Conservation (phyloP, 257 asterid species). For the Solanum appendiculatum region DNA sequence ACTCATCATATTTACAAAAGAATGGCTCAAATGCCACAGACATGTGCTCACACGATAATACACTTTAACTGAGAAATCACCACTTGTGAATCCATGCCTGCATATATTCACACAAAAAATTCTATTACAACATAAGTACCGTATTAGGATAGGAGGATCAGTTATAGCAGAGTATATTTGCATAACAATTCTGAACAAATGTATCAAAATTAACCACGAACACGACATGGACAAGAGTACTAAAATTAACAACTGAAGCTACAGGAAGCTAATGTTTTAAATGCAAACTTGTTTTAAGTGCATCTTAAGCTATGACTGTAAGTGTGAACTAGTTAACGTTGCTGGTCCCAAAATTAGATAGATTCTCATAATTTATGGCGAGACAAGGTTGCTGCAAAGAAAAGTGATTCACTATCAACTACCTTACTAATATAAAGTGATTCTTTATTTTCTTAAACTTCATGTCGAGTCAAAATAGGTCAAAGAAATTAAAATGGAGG, state of each 20-base stretch:
- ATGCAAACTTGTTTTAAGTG: background rate
- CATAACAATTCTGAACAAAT: background rate
- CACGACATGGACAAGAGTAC: background rate
- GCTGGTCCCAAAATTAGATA: background rate
- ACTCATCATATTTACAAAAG: constrained; percentile 43
- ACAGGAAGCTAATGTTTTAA: background rate
- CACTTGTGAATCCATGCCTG: background rate
- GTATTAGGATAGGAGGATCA: background rate
- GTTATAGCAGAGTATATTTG: background rate
- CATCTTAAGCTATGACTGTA: background rate
- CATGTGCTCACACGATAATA: constrained; percentile 16
- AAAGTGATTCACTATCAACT: too few relatives aligned
- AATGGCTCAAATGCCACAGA: constrained; percentile 20
- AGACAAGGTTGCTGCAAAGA: too few relatives aligned
- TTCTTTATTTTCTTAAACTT: too few relatives aligned
- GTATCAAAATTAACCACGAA: too few relatives aligned
- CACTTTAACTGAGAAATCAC: constrained; percentile 6
- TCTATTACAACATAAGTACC: background rate
- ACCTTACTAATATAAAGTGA: too few relatives aligned
- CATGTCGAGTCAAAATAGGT: too few relatives aligned
- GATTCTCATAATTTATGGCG: too few relatives aligned
- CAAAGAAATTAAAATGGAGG: too few relatives aligned
- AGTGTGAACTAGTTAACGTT: background rate
- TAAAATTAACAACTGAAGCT: background rate
- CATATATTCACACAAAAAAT: background rate